phyloP scores from a whole-genome alignment of 2,329 filamentous ascomycete genomes.

The Exophiala xenobiotica region DNA sequence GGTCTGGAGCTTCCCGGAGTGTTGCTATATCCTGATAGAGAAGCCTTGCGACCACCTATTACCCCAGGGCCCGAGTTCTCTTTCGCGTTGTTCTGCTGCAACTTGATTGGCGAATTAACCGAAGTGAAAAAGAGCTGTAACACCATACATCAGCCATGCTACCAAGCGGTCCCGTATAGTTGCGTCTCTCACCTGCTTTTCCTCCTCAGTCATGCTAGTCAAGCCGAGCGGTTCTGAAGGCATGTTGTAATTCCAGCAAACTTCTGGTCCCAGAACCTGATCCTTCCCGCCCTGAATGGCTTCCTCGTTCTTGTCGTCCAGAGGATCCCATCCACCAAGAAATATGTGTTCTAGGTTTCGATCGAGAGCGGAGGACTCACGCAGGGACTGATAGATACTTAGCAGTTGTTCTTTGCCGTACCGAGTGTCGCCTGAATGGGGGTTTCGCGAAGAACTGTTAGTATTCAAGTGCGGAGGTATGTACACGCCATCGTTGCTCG shows the following conservation, averaged over 20 bases:
- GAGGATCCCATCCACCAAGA: conserved; percentile 75
- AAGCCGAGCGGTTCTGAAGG: conserved; percentile 69
- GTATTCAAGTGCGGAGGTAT: conserved; percentile 62
- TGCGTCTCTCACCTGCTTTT: conserved; percentile 57
- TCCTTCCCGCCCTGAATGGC: conserved; percentile 71
- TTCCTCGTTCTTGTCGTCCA: conserved; percentile 55
- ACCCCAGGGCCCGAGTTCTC: conserved; percentile 54
- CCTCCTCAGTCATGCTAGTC: conserved; percentile 67
- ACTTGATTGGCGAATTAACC: conserved; percentile 92
- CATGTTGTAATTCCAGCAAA: conserved; percentile 82
- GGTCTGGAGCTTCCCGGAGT: conserved; percentile 75
- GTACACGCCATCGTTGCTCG: conserved; percentile 51
- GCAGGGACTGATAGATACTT: conserved; percentile 65
- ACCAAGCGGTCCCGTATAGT: conserved; percentile 10
- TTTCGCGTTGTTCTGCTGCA: conserved; percentile 66
- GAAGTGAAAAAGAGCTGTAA: conserved; percentile 77
- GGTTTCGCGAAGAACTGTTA: conserved; percentile 53
- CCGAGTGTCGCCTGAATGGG: conserved; percentile 54
- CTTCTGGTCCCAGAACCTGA: conserved; percentile 75
- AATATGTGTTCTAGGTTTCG: conserved; percentile 68
- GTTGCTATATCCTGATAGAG: conserved; percentile 71
- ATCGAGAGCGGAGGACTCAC: conserved; percentile 53
- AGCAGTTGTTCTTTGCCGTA: conserved; percentile 80
- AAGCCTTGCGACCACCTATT: conserved; percentile 70
- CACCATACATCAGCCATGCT: conserved; percentile 23